Conservation (phyloP, 805 yeast genomes). For the Saturnispora sanitii region DNA sequence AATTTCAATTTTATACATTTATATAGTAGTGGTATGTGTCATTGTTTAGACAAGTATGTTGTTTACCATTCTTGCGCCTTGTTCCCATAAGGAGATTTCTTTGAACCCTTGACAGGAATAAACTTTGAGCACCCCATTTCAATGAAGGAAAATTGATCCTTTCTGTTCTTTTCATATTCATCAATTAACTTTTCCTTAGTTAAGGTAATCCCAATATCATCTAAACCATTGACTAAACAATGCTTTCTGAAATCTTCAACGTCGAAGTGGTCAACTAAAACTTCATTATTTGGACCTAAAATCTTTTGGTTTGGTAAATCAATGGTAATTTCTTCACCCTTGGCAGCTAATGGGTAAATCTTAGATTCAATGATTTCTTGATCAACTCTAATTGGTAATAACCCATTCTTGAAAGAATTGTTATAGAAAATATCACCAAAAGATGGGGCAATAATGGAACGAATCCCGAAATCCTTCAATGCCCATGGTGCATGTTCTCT, state of each 20-base stretch:
- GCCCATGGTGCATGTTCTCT: slow-evolving; percentile 99
- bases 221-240: slow-evolving; percentile 88
- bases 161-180: slow-evolving; percentile 70
- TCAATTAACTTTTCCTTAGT: slow-evolving; percentile 74
- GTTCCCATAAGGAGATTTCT: slow-evolving; percentile 57
- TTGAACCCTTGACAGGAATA: slow-evolving; percentile 55
- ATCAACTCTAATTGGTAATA: slow-evolving; percentile 86
- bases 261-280: slow-evolving; percentile 73
- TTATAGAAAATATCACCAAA: slow-evolving; percentile 97
- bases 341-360: slow-evolving; percentile 70
- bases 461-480: slow-evolving; percentile 91
- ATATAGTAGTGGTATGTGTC: too few relatives aligned
- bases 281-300: slow-evolving; percentile 53
- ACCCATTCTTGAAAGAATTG: slow-evolving; percentile 93
- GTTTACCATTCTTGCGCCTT: slow-evolving; percentile 66
- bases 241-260: slow-evolving; percentile 90
- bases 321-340: slow-evolving; percentile 61
- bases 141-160: slow-evolving; percentile 75
- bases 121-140: slow-evolving; percentile 71
- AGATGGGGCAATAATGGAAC: slow-evolving; percentile 92
- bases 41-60: too few relatives aligned
- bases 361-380: slow-evolving; percentile 62
- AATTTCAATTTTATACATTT: too few relatives aligned
- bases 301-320: slow-evolving; percentile 87
- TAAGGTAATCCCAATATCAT: slow-evolving; percentile 91